phyloP scores from a whole-genome alignment of 2,329 filamentous ascomycete species.

The Penicillium oxalicum region DNA sequence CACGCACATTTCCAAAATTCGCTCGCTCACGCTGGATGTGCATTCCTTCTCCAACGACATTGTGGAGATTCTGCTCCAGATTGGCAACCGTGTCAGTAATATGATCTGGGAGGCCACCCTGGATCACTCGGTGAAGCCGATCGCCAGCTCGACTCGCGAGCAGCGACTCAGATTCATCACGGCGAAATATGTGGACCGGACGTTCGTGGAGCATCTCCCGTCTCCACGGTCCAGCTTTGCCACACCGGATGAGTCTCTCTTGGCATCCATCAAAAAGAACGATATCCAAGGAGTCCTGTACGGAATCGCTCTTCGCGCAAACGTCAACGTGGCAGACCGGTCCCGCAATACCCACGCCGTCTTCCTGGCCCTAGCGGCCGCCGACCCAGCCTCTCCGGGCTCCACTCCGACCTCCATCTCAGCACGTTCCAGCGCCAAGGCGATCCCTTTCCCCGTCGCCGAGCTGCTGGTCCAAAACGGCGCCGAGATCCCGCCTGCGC shows the following conservation, averaged over 20 bases:
- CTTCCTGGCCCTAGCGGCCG: conserved; percentile 84
- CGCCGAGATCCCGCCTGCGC: conserved; percentile 69
- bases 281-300: conserved; percentile 92
- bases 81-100: conserved; percentile 93
- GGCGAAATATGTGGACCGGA: conserved; percentile 81
- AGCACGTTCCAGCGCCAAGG: conserved; percentile 28
- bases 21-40: conserved; percentile 90
- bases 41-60: conserved; percentile 96
- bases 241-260: conserved; percentile 77
- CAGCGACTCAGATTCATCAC: conserved; percentile 93
- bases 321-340: conserved; percentile 78
- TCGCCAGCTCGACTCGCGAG: conserved; percentile 73
- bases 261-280: conserved; percentile 92
- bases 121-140: conserved; percentile 67
- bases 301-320: conserved; percentile 77
- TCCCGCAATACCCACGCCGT: conserved; percentile 83
- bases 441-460: conserved; percentile 75
- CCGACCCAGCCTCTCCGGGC: conserved; percentile 76
- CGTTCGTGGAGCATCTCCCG: conserved; percentile 69
- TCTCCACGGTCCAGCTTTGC: conserved; percentile 67
- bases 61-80: conserved; percentile 81
- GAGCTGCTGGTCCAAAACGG: conserved; percentile 92
- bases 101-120: conserved; percentile 91
- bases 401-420: conserved; percentile 34
- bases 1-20: conserved; percentile 95